Conservation (phyloP, 2,329 filamentous ascomycete genomes). For the Colletotrichum somersetense region DNA sequence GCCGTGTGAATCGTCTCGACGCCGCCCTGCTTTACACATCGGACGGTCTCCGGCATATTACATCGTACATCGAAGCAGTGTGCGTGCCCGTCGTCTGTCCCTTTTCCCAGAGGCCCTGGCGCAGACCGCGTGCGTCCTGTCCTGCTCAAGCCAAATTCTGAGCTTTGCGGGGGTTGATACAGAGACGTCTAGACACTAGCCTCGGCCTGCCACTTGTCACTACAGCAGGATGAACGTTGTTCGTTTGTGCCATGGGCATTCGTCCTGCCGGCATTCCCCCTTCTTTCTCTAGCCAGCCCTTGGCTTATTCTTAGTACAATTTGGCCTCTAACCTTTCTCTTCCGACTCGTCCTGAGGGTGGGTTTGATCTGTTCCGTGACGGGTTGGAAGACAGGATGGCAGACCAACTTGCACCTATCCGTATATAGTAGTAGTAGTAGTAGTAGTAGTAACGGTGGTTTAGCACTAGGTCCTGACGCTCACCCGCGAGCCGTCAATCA, state of each 20-base stretch:
- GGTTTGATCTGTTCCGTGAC: conserved; percentile 40
- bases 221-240: conserved; percentile 36
- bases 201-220: conserved; percentile 34
- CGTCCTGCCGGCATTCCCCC: conserved; percentile 27
- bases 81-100: conserved; percentile 9
- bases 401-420: background rate
- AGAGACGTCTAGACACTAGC: conserved; percentile 1
- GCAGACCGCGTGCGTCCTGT: background rate
- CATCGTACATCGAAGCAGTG: background rate
- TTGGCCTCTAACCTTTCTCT: conserved; percentile 23
- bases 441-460: too few species aligned
- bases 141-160: conserved; percentile 3
- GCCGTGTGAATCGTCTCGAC: conserved; percentile 13
- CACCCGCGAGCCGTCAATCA: conserved; percentile 1
- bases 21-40: conserved; percentile 21
- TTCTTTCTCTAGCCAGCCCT: conserved; percentile 3
- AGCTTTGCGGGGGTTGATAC: conserved; percentile 31
- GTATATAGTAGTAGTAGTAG: too few species aligned
- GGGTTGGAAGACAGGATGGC: conserved; percentile 39
- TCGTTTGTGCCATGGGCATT: conserved; percentile 1
- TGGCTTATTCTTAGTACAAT: conserved; percentile 40
- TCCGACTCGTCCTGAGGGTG: conserved; percentile 21
- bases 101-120: conserved; percentile 17
- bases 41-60: conserved; percentile 33
- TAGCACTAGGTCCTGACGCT: conserved; percentile 2